phyloP scores from a whole-genome alignment of 768 basidiomycete genomes.

The Mycena floridula region DNA sequence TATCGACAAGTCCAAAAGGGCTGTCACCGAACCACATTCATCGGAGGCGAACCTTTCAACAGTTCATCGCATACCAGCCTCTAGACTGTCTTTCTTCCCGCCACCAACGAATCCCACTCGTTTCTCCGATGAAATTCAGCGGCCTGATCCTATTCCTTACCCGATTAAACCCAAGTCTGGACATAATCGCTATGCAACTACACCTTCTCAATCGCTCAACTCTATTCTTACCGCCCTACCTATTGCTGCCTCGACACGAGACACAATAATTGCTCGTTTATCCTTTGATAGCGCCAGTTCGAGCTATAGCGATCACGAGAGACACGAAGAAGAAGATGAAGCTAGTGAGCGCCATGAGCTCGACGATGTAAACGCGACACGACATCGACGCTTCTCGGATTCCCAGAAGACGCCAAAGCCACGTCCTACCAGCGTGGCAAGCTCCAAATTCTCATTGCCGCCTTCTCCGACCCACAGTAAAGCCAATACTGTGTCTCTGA shows the following conservation, averaged over 20 bases:
- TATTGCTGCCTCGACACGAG: slow-evolving; percentile 46
- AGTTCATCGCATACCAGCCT: slow-evolving; percentile 41
- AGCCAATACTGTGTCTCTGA: too few relatives aligned
- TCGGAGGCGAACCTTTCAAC: slow-evolving; percentile 11
- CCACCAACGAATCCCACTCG: slow-evolving; percentile 25
- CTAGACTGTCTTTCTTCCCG: slow-evolving; percentile 51
- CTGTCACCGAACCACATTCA: slow-evolving; percentile 9
- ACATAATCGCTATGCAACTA: slow-evolving; percentile 10
- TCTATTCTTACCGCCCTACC: slow-evolving; percentile 42
- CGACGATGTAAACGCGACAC: slow-evolving; percentile 29
- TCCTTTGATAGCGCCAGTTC: slow-evolving; percentile 49
- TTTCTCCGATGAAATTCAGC: too few relatives aligned
- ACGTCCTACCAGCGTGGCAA: too few relatives aligned
- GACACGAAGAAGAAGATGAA: slow-evolving; percentile 24
- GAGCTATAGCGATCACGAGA: slow-evolving; percentile 32
- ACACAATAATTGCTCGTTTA: slow-evolving; percentile 47
- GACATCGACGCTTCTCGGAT: too few relatives aligned
- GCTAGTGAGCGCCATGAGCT: slow-evolving; percentile 38
- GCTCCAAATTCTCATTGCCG: too few relatives aligned
- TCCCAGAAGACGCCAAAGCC: too few relatives aligned
- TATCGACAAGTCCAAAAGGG: slow-evolving; percentile 44
- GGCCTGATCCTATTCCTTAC: slow-evolving; percentile 8
- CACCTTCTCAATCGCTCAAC: slow-evolving; percentile 26
- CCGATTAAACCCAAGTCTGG: slow-evolving; percentile 10
- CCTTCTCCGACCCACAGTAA: too few relatives aligned